phyloP scores from a whole-genome alignment of 805 yeast species.

The Peterozyma toletana region DNA sequence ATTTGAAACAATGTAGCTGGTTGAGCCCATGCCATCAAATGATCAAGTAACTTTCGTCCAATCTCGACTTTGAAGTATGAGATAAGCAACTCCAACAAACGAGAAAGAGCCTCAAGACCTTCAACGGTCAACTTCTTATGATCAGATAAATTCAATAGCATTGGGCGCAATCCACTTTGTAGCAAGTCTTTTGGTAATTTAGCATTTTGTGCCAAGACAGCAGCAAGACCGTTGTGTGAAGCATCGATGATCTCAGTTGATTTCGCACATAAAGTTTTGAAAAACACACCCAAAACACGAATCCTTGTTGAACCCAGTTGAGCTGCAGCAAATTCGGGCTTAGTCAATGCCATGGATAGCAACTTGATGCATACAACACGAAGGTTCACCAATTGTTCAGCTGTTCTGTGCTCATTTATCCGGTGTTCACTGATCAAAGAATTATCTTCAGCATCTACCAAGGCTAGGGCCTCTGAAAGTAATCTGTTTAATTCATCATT shows the following conservation, averaged over 20 bases:
- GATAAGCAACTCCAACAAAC: constrained; percentile 76
- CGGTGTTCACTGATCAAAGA: constrained; percentile 84
- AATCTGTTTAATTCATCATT: constrained; percentile 85
- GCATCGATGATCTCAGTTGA: constrained; percentile 88
- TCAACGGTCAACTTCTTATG: constrained; percentile 84
- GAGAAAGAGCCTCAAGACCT: constrained; percentile 86
- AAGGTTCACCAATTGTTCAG: constrained; percentile 80
- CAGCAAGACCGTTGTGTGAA: constrained; percentile 81
- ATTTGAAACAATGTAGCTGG: constrained; percentile 68
- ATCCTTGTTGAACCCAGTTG: constrained; percentile 69
- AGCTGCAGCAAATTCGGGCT: constrained; percentile 73
- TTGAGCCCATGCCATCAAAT: constrained; percentile 93
- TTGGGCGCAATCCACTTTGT: constrained; percentile 94
- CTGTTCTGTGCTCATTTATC: constrained; percentile 77
- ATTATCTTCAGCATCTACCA: constrained; percentile 97
- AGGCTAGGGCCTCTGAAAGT: constrained; percentile 81
- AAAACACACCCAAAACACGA: constrained; percentile 85
- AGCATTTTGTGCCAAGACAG: constrained; percentile 77
- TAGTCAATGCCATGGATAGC: constrained; percentile 75
- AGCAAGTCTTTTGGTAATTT: constrained; percentile 88
- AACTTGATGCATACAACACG: constrained; percentile 86
- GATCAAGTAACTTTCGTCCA: constrained; percentile 88
- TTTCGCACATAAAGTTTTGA: constrained; percentile 82
- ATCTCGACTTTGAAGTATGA: constrained; percentile 95
- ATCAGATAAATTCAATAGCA: constrained; percentile 91